Percentiles rank a stretch among this genome's conserved stretches.
phyloP scores from a whole-genome alignment of 1,139 yeast species.

The Taphrina pruni region DNA sequence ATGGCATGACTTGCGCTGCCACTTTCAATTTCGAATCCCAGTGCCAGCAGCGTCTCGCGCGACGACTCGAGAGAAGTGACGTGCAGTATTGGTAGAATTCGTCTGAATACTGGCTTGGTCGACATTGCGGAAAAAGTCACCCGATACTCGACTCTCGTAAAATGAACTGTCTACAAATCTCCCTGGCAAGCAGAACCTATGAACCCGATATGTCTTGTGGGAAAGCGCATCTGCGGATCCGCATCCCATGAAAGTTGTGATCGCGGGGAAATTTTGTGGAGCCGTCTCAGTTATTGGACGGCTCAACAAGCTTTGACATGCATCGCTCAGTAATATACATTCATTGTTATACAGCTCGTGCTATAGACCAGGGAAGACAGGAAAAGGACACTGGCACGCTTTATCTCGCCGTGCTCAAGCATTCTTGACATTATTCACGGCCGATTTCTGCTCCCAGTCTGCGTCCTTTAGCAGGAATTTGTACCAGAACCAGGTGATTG shows the following conservation, averaged over 20 bases:
- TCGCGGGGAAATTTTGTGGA: slow-evolving; percentile 8
- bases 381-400: too few species aligned
- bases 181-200: too few species aligned
- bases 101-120: not conserved
- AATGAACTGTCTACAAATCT: too few species aligned
- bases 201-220: too few species aligned
- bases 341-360: too few species aligned
- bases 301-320: too few species aligned
- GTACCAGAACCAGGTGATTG: slow-evolving; percentile 55
- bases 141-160: too few species aligned
- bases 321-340: too few species aligned
- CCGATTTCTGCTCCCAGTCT: slow-evolving; percentile 19
- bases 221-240: not conserved
- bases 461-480: slow-evolving; percentile 26
- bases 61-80: slow-evolving; percentile 2
- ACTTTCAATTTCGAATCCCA: slow-evolving; percentile 25
- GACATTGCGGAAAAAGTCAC: not conserved
- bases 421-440: slow-evolving; percentile 50
- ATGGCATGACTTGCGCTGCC: slow-evolving; percentile 10
- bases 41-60: not conserved
- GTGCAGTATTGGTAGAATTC: not conserved
- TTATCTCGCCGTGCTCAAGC: not conserved
- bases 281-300: not conserved
- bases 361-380: too few species aligned
- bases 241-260: not conserved